These are phyloP conservation scores for Chenopodium suecicum DNA, from an alignment of 148 eudicot species.

Conservation along the genomic window DNA sequence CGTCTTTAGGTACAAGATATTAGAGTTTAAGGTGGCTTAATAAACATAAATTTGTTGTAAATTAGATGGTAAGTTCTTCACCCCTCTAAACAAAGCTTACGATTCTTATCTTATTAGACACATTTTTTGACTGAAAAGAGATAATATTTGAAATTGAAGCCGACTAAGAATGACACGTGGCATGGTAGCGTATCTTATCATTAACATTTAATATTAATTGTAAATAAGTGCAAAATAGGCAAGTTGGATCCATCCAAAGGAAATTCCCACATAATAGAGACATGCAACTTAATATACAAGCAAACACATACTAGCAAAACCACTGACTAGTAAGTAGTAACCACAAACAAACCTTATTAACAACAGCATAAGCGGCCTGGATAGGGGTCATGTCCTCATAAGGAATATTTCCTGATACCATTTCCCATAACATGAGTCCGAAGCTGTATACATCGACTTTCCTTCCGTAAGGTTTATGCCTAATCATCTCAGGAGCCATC, in stretches of 20 bases:
- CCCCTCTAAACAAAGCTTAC: too few species aligned
- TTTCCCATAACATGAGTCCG: conserved; percentile 83
- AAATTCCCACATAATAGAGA: neutral
- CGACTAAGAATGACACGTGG: too few species aligned
- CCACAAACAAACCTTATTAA: conserved; percentile 58
- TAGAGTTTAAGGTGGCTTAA: too few species aligned
- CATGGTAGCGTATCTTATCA: too few species aligned
- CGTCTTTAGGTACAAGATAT: too few species aligned
- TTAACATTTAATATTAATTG: too few species aligned
- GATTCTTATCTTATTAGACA: too few species aligned
- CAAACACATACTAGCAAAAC: neutral
- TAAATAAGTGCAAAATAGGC: neutral
- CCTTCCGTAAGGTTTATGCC: conserved; percentile 63
- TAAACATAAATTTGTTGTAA: too few species aligned
- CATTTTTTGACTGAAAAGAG: too few species aligned
- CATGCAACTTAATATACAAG: neutral
- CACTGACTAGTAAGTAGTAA: neutral
- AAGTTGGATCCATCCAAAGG: neutral
- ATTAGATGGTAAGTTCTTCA: too few species aligned
- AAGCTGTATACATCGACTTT: conserved; percentile 93
- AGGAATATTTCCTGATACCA: conserved; percentile 77
- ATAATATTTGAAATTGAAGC: too few species aligned
- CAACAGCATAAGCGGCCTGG: conserved; percentile 97
- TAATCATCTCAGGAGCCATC: conserved; percentile 99
- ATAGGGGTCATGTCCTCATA: conserved; percentile 88